Base-by-base conservation (phyloP, 2,329 filamentous ascomycete species). In the Arthrobotrys entomopaga region DNA sequence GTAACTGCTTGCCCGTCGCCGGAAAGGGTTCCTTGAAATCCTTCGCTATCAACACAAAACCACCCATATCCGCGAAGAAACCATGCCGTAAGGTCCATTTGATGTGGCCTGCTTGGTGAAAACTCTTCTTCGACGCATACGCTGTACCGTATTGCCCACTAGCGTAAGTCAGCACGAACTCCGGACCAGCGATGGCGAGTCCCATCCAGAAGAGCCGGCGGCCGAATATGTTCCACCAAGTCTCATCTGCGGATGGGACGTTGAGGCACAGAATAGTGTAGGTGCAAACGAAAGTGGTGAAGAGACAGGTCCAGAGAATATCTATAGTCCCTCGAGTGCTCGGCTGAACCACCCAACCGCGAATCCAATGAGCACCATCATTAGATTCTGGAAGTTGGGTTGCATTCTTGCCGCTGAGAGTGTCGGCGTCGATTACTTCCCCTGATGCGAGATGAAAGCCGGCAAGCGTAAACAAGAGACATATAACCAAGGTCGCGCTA, bases 241-340 rank as follows among this genome's bases (percentile, higher is more conserved):
- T 75, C 22, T 73, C 77, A 3, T 56, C 61, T 34, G 43, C 40
- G 0, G 76, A 57, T 15, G 80, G 81, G 13, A 81, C 29, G 53
- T 81, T 80, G 15, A 79, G 77, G 72, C 79, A 79, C 8, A 81
- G 75, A 3, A 78, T 72, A 13, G 78, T 80, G 73, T 78, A 82
- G 0, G 78, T 80, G 75, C 80, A 80, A 7, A 81, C 56, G 57
- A 81, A 79, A 19, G 79, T 77, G 0, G 80, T 80, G 4, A 77
- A 76, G 48, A 81, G 58, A 59, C 77, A 82, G n/a, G 66, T 79
- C 78, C 77, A 81, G 3, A 81, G 48, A 7, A 82, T 79, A 38
- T 80, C 79, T 13, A 78, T 76, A 7, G 80, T 81, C 1, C 80
- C 80, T 2, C 81, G 78, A 7, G 77, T 65, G 1, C 48, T 66